Evolutionary conservation across 2,329 filamentous ascomycete species (phyloP).

Genomic region (Ophiostoma sp.): DNA sequence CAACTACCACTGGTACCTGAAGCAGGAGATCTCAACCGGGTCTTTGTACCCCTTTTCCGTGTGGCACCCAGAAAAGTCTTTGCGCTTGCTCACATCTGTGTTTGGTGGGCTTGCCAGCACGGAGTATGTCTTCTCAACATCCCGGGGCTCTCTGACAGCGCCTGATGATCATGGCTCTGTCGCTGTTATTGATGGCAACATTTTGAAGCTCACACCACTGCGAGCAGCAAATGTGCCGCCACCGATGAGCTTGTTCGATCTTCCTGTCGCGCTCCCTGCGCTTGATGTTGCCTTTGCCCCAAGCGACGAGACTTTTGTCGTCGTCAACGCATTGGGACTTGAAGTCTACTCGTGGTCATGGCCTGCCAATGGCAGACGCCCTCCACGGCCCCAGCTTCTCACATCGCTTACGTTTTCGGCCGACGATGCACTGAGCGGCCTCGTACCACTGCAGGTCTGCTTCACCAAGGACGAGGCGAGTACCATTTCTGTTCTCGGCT

Average conservation of each 20-base stretch:
- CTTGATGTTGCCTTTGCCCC: conserved; percentile 70
- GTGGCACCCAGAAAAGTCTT: conserved; percentile 84
- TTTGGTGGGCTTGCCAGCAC: conserved; percentile 48
- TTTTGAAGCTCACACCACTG: conserved; percentile 78
- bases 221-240: conserved; percentile 80
- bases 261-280: conserved; percentile 56
- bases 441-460: conserved; percentile 35
- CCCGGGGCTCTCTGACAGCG: conserved; percentile 61
- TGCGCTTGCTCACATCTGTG: conserved; percentile 57
- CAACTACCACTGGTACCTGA: conserved; percentile 97
- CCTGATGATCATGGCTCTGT: conserved; percentile 75
- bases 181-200: conserved; percentile 75
- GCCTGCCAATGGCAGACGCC: conserved; percentile 54
- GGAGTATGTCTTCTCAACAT: conserved; percentile 63
- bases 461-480: conserved; percentile 23
- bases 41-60: conserved; percentile 35
- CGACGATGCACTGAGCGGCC: conserved; percentile 28
- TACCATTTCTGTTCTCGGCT: conserved; percentile 36
- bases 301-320: conserved; percentile 59
- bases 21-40: conserved; percentile 67
- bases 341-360: conserved; percentile 67
- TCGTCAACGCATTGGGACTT: conserved; percentile 63
- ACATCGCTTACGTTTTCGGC: conserved; percentile 17
- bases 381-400: conserved; percentile 40
- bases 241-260: conserved; percentile 80